A percentile compares a stretch with the other conserved stretches of the same genome.
Evolutionary conservation across 768 basidiomycete species (phyloP).

Genomic region (Tulasnella sp.): DNA sequence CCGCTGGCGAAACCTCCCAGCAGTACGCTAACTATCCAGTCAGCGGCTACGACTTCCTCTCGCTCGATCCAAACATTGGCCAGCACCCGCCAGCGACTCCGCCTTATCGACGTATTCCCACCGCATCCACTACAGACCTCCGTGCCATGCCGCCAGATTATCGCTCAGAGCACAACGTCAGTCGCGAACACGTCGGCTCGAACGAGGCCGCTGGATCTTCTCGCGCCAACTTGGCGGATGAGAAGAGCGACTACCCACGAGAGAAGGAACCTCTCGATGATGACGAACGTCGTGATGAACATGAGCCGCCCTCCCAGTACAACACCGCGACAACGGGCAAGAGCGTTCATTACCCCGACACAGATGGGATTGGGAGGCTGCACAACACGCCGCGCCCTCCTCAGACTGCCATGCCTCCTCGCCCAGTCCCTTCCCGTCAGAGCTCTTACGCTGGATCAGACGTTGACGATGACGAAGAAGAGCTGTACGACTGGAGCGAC

Average conservation of each 20-base stretch:
- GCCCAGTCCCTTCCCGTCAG: neutral
- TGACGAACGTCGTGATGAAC: neutral
- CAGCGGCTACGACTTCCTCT: neutral
- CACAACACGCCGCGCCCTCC: neutral
- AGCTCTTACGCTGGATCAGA: conserved; percentile 40
- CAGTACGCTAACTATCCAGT: neutral
- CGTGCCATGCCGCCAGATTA: conserved; percentile 26
- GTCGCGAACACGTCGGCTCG: conserved; percentile 10
- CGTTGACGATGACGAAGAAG: conserved; percentile 54
- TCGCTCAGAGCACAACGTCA: conserved; percentile 26
- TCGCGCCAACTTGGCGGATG: neutral
- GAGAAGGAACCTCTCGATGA: conserved; percentile 1
- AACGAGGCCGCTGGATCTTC: neutral
- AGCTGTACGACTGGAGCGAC: conserved; percentile 71
- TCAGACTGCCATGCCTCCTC: neutral
- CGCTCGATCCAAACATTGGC: neutral
- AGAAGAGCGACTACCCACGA: conserved; percentile 23
- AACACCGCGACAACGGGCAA: conserved; percentile 12
- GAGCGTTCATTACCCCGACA: conserved; percentile 29
- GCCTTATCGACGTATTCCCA: conserved; percentile 16
- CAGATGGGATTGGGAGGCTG: conserved; percentile 20
- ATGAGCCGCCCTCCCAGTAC: neutral
- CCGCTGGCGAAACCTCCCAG: neutral
- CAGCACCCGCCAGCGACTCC: conserved; percentile 23
- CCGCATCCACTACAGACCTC: conserved; percentile 7